Percentiles rank a stretch among this genome's conserved stretches.
phyloP scores from a whole-genome alignment of 768 basidiomycete species.

The Scleroderma citrinum region DNA sequence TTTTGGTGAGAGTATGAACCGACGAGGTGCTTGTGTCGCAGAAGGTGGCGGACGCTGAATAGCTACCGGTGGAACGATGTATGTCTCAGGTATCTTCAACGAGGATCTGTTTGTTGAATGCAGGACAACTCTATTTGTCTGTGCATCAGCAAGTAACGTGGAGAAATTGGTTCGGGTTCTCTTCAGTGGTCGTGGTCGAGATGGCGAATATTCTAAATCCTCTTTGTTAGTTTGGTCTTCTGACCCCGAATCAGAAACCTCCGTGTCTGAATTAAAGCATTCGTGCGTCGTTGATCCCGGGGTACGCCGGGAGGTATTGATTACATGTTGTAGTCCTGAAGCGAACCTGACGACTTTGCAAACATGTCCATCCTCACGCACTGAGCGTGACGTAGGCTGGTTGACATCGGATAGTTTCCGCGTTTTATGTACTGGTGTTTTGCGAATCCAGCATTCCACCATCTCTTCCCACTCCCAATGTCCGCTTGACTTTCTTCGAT shows the following conservation, averaged over 20 bases:
- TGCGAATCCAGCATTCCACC: conserved; percentile 40
- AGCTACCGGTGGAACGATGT: conserved; percentile 3
- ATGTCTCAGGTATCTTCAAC: conserved; percentile 14
- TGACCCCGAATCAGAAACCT: conserved; percentile 5
- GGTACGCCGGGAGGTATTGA: conserved; percentile 6
- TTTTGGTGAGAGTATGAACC: neutral
- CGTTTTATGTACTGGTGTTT: conserved; percentile 28
- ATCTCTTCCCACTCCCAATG: conserved; percentile 47
- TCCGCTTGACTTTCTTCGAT: conserved; percentile 15
- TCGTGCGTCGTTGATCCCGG: conserved; percentile 10
- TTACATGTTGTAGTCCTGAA: neutral
- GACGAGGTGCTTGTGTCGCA: conserved; percentile 7
- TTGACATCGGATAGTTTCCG: conserved; percentile 7
- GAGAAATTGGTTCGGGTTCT: conserved; percentile 28
- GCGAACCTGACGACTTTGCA: neutral
- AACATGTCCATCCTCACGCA: neutral
- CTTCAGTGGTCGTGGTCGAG: conserved; percentile 8
- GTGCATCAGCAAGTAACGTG: conserved; percentile 37
- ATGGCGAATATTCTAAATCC: conserved; percentile 8
- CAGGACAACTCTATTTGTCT: conserved; percentile 30
- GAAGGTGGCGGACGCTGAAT: conserved; percentile 3
- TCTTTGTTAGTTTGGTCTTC: conserved; percentile 11
- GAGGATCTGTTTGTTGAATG: conserved; percentile 18
- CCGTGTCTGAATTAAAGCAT: conserved; percentile 8
- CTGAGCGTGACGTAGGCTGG: neutral